These are phyloP conservation scores for Penicillium occitanis DNA, from an alignment of 2,329 filamentous ascomycete genomes.

Conservation along the genomic window DNA sequence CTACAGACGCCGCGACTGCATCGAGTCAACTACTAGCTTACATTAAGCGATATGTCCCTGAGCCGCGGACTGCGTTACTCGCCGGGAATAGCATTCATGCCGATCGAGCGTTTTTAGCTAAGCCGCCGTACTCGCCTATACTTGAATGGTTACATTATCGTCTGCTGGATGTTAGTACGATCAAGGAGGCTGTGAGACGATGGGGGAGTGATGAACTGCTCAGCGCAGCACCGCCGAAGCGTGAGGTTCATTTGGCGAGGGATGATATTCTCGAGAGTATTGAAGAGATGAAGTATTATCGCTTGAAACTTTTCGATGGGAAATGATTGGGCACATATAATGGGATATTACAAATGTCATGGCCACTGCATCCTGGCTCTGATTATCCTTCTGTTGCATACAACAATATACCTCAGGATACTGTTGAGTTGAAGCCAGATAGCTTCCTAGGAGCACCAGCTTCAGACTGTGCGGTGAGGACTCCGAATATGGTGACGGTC, in stretches of 20 bases:
- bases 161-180: conserved; percentile 84
- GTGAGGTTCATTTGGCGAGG: conserved; percentile 74
- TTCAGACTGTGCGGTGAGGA: background rate
- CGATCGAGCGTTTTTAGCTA: conserved; percentile 76
- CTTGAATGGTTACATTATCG: conserved; percentile 81
- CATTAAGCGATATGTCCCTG: conserved; percentile 69
- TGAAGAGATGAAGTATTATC: conserved; percentile 82
- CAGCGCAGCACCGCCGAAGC: conserved; percentile 67
- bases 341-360: background rate
- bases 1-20: conserved; percentile 68
- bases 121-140: conserved; percentile 70
- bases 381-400: background rate
- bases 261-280: conserved; percentile 96
- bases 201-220: conserved; percentile 70
- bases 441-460: background rate
- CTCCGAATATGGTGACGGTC: background rate
- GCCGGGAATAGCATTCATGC: conserved; percentile 94
- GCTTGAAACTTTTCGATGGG: conserved; percentile 63
- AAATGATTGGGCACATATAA: conserved; percentile 5
- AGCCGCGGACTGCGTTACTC: conserved; percentile 66
- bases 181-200: conserved; percentile 84
- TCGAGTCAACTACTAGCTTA: conserved; percentile 73
- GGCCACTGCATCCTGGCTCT: background rate
- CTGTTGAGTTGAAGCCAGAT: background rate
- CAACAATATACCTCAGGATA: background rate